Evolutionary conservation across 352 stramenopile species (phyloP).

Genomic region (Phytophthora syringae): DNA sequence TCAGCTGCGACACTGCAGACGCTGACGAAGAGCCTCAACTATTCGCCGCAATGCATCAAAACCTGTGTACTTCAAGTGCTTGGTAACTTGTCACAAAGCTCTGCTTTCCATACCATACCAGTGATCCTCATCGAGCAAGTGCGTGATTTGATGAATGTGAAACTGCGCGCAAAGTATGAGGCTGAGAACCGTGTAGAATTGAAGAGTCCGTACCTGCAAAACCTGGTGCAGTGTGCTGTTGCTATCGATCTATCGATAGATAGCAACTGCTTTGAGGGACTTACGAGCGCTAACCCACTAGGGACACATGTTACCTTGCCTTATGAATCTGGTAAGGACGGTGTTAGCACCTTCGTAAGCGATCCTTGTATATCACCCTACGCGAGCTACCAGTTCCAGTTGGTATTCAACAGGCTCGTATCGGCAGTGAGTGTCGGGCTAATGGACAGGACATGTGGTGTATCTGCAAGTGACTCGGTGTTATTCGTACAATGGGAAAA

Average conservation of each 20-base stretch:
- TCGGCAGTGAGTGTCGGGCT: constrained; percentile 36
- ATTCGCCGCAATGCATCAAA: constrained; percentile 54
- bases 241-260: constrained; percentile 68
- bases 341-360: constrained; percentile 20
- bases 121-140: constrained; percentile 47
- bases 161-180: constrained; percentile 58
- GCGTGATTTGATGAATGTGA: constrained; percentile 46
- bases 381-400: constrained; percentile 29
- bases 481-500: constrained; percentile 36
- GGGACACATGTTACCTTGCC: neutral
- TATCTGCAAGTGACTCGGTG: neutral
- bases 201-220: constrained; percentile 73
- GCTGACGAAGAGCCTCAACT: constrained; percentile 37
- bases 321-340: constrained; percentile 9
- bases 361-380: constrained; percentile 14
- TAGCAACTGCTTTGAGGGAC: constrained; percentile 27
- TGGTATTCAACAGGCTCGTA: constrained; percentile 31
- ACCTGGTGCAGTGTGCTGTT: constrained; percentile 62
- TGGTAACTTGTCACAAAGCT: constrained; percentile 44
- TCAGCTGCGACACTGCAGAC: constrained; percentile 44
- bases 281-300: neutral
- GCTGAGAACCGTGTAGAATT: constrained; percentile 53
- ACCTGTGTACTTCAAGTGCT: constrained; percentile 48
- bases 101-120: constrained; percentile 48
- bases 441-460: constrained; percentile 12